Conservation (phyloP, 371 early-diverging fungal genomes). For the Actinomucor elegans region DNA sequence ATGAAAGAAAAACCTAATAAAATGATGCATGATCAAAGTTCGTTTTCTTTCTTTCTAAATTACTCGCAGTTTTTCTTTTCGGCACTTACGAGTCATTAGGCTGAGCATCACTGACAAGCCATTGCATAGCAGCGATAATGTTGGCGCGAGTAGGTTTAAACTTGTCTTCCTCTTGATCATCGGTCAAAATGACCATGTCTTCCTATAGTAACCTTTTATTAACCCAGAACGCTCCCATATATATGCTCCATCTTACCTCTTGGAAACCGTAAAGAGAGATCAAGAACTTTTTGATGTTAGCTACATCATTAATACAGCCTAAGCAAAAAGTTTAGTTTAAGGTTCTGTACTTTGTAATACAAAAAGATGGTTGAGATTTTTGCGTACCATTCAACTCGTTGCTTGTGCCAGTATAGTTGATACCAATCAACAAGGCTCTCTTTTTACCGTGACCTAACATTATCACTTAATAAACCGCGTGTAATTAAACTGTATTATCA, state of each 20-base stretch:
- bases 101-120: constrained; percentile 84
- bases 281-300: constrained; percentile 78
- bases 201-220: constrained; percentile 29
- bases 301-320: constrained; percentile 93
- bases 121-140: constrained; percentile 78
- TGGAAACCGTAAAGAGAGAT: constrained; percentile 62
- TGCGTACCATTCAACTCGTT: constrained; percentile 62
- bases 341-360: neutral
- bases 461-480: too few species aligned
- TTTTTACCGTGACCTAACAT: constrained; percentile 63
- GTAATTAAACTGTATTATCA: too few species aligned
- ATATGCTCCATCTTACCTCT: constrained; percentile 28
- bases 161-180: constrained; percentile 71
- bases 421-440: constrained; percentile 88
- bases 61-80: too few species aligned
- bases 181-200: constrained; percentile 84
- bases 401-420: constrained; percentile 82
- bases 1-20: constrained; percentile 58
- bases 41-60: too few species aligned
- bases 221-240: too few species aligned
- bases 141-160: constrained; percentile 80
- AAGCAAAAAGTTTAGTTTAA: neutral
- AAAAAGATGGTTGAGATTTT: neutral
- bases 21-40: too few species aligned
- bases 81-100: constrained; percentile 77